Percentiles rank a stretch among this genome's conserved stretches.
Conservation (phyloP, 306 rosid species). For the Medicago lupulina region DNA sequence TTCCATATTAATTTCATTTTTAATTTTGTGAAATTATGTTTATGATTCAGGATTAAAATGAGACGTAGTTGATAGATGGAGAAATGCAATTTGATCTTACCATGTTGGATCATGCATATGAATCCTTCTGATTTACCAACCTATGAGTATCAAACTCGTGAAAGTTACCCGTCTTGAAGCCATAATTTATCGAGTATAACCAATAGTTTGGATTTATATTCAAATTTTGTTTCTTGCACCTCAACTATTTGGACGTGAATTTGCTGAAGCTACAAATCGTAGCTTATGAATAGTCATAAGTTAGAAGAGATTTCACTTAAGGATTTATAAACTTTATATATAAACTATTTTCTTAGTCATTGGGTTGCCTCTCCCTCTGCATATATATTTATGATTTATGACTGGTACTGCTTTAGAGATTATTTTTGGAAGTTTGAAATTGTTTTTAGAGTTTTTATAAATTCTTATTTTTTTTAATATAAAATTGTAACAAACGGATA, state of each 20-base stretch:
- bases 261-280: slow-evolving; percentile 6
- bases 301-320: too few species aligned
- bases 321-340: background rate
- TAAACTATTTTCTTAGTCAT: background rate
- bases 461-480: too few species aligned
- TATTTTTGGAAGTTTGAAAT: too few species aligned
- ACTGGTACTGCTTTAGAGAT: background rate
- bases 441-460: too few species aligned
- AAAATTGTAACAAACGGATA: too few species aligned
- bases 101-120: slow-evolving; percentile 20
- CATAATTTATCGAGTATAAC: background rate
- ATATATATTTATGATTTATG: background rate
- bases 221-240: background rate
- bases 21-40: background rate
- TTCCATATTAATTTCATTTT: background rate
- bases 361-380: background rate
- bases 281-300: background rate
- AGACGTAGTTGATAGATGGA: too few species aligned
- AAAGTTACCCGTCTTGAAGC: background rate
- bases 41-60: too few species aligned
- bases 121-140: background rate
- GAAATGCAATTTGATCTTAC: slow-evolving; percentile 17
- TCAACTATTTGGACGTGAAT: background rate
- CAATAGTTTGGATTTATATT: background rate
- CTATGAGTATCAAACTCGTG: background rate